Percentiles rank a stretch among this genome's conserved stretches.
These are phyloP conservation scores for Exobasidium rhododendri DNA, from an alignment of 1,284 basidiomycete genomes.

Conservation along the genomic window DNA sequence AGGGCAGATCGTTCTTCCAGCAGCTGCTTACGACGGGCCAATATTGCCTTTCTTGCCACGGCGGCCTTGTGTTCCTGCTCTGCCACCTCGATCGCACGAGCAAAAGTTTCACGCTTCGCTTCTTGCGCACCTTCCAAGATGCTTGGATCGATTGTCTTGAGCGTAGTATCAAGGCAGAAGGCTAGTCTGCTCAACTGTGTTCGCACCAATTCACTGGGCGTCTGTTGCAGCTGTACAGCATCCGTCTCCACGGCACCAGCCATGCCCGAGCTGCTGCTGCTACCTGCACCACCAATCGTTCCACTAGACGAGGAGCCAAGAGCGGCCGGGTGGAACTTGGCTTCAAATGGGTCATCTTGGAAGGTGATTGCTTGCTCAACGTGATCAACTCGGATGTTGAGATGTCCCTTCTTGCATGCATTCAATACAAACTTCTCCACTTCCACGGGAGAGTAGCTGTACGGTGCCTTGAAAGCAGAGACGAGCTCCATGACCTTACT, in stretches of 20 bases:
- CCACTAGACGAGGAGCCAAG: conserved; percentile 3
- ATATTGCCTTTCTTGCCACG: conserved; percentile 59
- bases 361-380: conserved; percentile 81
- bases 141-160: conserved; percentile 45
- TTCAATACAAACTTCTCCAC: conserved; percentile 75
- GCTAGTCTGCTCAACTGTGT: conserved; percentile 52
- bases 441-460: conserved; percentile 50
- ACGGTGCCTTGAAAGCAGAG: conserved; percentile 49
- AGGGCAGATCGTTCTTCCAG: conserved; percentile 78
- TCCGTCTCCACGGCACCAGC: conserved; percentile 28
- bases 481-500: conserved; percentile 51
- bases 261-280: conserved; percentile 22
- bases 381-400: conserved; percentile 86
- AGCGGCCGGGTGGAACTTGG: conserved; percentile 45
- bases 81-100: conserved; percentile 44
- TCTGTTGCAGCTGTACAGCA: conserved; percentile 45
- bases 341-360: conserved; percentile 64
- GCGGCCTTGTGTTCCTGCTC: conserved; percentile 50
- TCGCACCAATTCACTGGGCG: conserved; percentile 52
- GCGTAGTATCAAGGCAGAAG: conserved; percentile 45
- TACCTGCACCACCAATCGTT: not conserved
- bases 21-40: conserved; percentile 82
- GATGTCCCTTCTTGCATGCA: conserved; percentile 81
- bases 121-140: conserved; percentile 34
- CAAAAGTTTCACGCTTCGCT: conserved; percentile 41